Conservation (phyloP, 2,329 filamentous ascomycete species). For the Reticulascus tulasneorum region DNA sequence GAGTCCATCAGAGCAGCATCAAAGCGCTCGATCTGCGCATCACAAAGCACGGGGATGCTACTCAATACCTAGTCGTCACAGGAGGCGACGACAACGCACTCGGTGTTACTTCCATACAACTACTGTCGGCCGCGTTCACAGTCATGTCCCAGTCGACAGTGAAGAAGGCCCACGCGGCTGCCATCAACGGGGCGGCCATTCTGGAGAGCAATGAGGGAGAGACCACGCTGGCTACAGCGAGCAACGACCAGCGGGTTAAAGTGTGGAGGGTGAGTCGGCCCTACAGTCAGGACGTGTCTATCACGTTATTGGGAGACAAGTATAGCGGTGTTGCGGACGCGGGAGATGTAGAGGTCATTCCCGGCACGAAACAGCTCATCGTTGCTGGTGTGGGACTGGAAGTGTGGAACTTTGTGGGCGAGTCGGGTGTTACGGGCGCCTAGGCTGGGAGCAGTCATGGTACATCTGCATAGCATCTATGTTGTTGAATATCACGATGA, state of each 20-base stretch:
- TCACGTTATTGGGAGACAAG: constrained; percentile 41
- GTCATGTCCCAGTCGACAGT: constrained; percentile 29
- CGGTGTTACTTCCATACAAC: constrained; percentile 46
- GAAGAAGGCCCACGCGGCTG: constrained; percentile 64
- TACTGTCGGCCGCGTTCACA: constrained; percentile 4
- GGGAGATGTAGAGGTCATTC: constrained; percentile 44
- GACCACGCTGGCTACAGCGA: constrained; percentile 35
- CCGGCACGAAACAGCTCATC: constrained; percentile 23
- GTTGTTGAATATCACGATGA: too few relatives aligned
- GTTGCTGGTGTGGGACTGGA: constrained; percentile 45
- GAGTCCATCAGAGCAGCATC: constrained; percentile 76
- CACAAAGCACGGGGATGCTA: constrained; percentile 19
- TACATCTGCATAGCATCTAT: too few relatives aligned
- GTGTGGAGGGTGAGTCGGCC: constrained; percentile 48
- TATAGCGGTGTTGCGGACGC: constrained; percentile 60
- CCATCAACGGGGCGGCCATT: constrained; percentile 57
- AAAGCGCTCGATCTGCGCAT: constrained; percentile 55
- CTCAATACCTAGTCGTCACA: constrained; percentile 52
- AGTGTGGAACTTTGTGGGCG: constrained; percentile 28
- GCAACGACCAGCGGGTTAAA: constrained; percentile 61
- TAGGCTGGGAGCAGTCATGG: too few relatives aligned
- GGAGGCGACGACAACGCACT: constrained; percentile 89
- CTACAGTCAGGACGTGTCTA: too few relatives aligned
- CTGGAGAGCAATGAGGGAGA: constrained; percentile 16
- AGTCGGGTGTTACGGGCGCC: too few relatives aligned